These are phyloP conservation scores for Crucibulum laeve DNA, from an alignment of 768 basidiomycete species.

Conservation along the genomic window DNA sequence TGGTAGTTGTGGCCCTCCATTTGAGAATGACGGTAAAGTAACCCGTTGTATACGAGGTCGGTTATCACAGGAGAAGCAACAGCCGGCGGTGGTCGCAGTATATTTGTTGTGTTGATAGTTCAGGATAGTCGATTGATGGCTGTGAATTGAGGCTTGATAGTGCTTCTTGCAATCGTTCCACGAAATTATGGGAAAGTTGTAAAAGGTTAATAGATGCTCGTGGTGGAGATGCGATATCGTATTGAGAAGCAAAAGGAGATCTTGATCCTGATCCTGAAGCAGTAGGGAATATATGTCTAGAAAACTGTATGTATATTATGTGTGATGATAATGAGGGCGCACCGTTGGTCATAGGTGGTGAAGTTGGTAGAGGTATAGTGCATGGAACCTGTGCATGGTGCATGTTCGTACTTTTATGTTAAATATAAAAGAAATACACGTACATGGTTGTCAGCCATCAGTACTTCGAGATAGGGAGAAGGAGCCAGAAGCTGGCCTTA, in stretches of 20 bases:
- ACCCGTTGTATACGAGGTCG: conserved; percentile 50
- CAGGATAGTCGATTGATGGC: conserved; percentile 76
- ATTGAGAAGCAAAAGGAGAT: conserved; percentile 24
- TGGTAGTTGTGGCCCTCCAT: conserved; percentile 46
- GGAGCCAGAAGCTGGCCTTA: conserved; percentile 36
- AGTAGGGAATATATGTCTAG: conserved; percentile 23
- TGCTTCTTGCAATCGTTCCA: conserved; percentile 73
- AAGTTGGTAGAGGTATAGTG: conserved; percentile 25
- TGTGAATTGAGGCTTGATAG: conserved; percentile 42
- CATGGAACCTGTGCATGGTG: conserved; percentile 24
- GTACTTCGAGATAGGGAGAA: conserved; percentile 43
- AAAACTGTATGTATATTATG: conserved; percentile 38
- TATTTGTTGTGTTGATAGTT: conserved; percentile 53
- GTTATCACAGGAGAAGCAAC: conserved; percentile 69
- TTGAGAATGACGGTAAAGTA: conserved; percentile 20
- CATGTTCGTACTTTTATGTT: conserved; percentile 3
- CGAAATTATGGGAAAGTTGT: conserved; percentile 63
- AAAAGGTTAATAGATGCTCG: conserved; percentile 83
- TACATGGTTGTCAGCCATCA: conserved; percentile 52
- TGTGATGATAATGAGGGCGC: conserved; percentile 28
- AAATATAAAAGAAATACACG: conserved; percentile 12
- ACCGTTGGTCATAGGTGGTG: conserved; percentile 33
- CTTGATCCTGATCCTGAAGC: conserved; percentile 16
- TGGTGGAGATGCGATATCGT: conserved; percentile 66
- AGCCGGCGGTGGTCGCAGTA: conserved; percentile 77